A percentile compares a stretch with the other conserved stretches of the same genome.
Conservation (phyloP, 2,329 filamentous ascomycete genomes). For the Ramularia collo-cygni region DNA sequence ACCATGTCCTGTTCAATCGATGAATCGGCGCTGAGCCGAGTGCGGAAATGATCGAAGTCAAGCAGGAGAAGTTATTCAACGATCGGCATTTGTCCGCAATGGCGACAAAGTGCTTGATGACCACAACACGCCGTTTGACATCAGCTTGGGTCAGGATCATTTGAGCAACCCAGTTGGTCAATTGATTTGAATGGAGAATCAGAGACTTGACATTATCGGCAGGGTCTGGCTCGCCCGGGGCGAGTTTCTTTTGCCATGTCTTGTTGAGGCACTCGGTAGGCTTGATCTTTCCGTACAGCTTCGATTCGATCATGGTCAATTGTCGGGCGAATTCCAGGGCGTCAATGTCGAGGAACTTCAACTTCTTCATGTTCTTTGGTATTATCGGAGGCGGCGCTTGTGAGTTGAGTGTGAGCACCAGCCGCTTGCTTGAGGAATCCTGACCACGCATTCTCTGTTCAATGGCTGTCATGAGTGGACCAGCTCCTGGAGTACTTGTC, state of each 20-base stretch:
- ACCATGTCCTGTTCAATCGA: conserved; percentile 88
- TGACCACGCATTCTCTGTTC: conserved; percentile 85
- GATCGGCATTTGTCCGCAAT: conserved; percentile 94
- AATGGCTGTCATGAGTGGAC: conserved; percentile 74
- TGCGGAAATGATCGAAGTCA: conserved; percentile 96
- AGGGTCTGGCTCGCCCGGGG: conserved; percentile 72
- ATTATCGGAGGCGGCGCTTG: conserved; percentile 84
- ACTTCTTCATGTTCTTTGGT: conserved; percentile 98
- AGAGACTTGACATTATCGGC: conserved; percentile 92
- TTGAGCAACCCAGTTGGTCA: conserved; percentile 98
- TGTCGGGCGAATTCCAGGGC: conserved; percentile 94
- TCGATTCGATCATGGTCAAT: conserved; percentile 92
- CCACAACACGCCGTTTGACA: conserved; percentile 90
- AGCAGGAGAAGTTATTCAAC: conserved; percentile 93
- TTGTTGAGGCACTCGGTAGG: conserved; percentile 96
- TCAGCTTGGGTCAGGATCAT: conserved; percentile 96
- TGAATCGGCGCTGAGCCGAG: conserved; percentile 92
- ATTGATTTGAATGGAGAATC: conserved; percentile 95
- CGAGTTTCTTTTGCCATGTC: conserved; percentile 96
- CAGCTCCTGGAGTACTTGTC: conserved; percentile 84
- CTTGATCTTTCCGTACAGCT: conserved; percentile 90
- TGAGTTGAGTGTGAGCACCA: conserved; percentile 73
- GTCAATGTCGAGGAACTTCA: conserved; percentile 97
- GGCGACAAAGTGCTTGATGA: conserved; percentile 96
- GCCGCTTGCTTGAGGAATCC: conserved; percentile 74